Evolutionary conservation across 2,329 filamentous ascomycete species (phyloP).

Genomic region (Curvularia lunata): DNA sequence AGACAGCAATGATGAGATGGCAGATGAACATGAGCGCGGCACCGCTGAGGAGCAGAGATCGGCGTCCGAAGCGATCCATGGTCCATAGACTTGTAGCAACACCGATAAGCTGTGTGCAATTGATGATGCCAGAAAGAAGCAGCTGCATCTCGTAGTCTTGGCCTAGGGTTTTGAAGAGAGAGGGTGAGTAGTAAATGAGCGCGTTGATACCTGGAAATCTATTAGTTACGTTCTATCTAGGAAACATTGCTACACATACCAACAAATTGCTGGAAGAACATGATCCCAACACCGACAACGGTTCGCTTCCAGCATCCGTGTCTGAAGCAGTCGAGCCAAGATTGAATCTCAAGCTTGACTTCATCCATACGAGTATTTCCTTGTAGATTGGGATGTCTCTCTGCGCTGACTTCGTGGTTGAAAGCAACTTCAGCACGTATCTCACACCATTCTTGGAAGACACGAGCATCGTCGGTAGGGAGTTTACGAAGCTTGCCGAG

Average conservation of each 20-base stretch:
- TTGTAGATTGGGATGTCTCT: constrained; percentile 48
- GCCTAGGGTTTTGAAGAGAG: constrained; percentile 66
- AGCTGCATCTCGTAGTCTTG: constrained; percentile 61
- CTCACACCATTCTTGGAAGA: constrained; percentile 60
- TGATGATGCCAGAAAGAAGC: constrained; percentile 72
- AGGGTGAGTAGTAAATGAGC: constrained; percentile 66
- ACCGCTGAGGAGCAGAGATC: constrained; percentile 50
- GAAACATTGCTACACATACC: constrained; percentile 33
- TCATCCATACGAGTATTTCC: constrained; percentile 40
- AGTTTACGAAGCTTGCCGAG: constrained; percentile 59
- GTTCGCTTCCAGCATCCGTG: constrained; percentile 54
- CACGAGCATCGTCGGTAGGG: constrained; percentile 56
- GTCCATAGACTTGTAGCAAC: constrained; percentile 52
- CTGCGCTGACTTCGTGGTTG: constrained; percentile 54
- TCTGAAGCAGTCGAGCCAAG: constrained; percentile 58
- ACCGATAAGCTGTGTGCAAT: constrained; percentile 49
- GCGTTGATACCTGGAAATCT: constrained; percentile 42
- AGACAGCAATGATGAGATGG: constrained; percentile 62
- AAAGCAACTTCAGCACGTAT: constrained; percentile 62
- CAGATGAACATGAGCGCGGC: constrained; percentile 56
- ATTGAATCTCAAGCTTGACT: constrained; percentile 54
- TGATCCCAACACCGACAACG: constrained; percentile 49
- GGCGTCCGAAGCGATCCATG: constrained; percentile 53
- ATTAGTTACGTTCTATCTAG: constrained; percentile 4
- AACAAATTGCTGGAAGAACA: constrained; percentile 54